phyloP scores from a whole-genome alignment of 1,284 basidiomycete species.

The Erythrobasidium hasegawianum region DNA sequence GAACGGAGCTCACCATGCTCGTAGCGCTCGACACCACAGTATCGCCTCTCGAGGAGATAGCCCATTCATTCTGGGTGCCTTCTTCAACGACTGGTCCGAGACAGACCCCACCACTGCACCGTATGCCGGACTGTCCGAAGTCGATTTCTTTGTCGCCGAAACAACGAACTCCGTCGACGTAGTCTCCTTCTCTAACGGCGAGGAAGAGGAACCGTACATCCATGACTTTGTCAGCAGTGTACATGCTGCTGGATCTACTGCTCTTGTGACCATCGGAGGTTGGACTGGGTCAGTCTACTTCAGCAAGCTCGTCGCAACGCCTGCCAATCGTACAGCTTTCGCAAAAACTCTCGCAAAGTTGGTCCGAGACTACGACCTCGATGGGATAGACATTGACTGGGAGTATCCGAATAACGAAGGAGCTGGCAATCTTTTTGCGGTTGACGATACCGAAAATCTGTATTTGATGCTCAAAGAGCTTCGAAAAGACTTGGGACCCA shows the following conservation, averaged over 20 bases:
- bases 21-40: too few species aligned
- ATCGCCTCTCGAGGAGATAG: too few species aligned
- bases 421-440: conserved; percentile 57
- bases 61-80: background rate
- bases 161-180: background rate
- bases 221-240: background rate
- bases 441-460: conserved; percentile 65
- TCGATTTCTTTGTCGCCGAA: background rate
- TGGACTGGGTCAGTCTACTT: conserved; percentile 55
- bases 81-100: conserved; percentile 1
- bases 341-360: conserved; percentile 59
- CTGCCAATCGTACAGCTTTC: conserved; percentile 56
- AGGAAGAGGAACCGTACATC: background rate
- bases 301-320: conserved; percentile 61
- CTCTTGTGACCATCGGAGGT: background rate
- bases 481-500: conserved; percentile 58
- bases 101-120: background rate
- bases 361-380: conserved; percentile 62
- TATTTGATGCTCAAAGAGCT: conserved; percentile 68
- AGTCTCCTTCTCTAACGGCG: background rate
- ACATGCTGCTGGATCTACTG: background rate
- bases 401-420: conserved; percentile 42
- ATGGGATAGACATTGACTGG: conserved; percentile 54
- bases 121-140: background rate
- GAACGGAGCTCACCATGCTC: too few species aligned